A percentile compares a stretch with the other conserved stretches of the same genome.
phyloP scores from a whole-genome alignment of 352 stramenopile genomes.

The Pythium aphanidermatum region DNA sequence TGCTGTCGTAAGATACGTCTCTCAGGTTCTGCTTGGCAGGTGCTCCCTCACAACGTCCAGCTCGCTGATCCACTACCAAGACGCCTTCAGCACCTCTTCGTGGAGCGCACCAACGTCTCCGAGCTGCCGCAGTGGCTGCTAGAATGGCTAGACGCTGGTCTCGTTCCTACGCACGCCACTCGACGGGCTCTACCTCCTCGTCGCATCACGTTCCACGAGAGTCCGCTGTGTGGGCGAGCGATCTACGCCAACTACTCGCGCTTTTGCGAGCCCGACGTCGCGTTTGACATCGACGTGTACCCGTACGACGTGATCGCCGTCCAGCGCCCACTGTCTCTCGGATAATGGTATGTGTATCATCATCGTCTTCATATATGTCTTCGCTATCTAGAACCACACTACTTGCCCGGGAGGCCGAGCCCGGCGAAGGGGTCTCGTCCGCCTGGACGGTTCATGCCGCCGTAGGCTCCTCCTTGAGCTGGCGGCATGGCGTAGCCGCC shows the following conservation, averaged over 20 bases:
- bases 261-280: not conserved
- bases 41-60: no score
- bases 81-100: not conserved
- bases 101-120: not conserved
- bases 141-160: not conserved
- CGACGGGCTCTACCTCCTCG: no score
- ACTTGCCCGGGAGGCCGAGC: slow-evolving; percentile 48
- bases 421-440: slow-evolving; percentile 68
- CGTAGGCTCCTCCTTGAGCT: slow-evolving; percentile 19
- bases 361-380: not conserved
- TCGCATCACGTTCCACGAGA: not conserved
- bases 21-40: not conserved
- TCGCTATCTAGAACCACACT: slow-evolving; percentile 4
- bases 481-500: slow-evolving; percentile 20
- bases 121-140: not conserved
- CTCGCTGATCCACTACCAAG: no score
- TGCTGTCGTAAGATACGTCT: no score
- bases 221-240: not conserved
- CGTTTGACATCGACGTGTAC: not conserved
- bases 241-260: not conserved
- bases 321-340: not conserved
- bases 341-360: not conserved
- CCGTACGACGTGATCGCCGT: not conserved
- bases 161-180: not conserved
- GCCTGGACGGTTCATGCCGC: slow-evolving; percentile 13